Conservation (phyloP, 257 asterid genomes). For the Catharanthus roseus region DNA sequence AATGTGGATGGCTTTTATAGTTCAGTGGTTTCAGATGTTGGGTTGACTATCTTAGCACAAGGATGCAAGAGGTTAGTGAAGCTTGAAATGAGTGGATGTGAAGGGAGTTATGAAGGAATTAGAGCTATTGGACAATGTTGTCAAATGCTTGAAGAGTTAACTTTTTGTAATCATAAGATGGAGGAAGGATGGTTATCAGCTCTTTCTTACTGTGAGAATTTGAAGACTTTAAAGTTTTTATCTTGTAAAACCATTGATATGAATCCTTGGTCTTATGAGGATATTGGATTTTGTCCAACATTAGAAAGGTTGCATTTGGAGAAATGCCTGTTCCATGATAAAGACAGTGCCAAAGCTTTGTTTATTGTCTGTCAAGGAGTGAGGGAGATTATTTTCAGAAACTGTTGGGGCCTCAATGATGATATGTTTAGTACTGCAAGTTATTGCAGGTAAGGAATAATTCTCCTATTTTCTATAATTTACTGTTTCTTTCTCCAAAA, state of each 20-base stretch:
- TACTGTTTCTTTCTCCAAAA: no score
- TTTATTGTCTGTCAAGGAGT: slow-evolving; percentile 45
- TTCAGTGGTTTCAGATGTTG: slow-evolving; percentile 55
- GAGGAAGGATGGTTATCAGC: slow-evolving; percentile 73
- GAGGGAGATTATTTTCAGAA: slow-evolving; percentile 33
- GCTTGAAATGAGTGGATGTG: slow-evolving; percentile 66
- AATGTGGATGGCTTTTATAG: slow-evolving; percentile 41
- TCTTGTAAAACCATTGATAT: slow-evolving; percentile 57
- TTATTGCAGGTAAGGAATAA: slow-evolving; percentile 38
- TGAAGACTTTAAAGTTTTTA: slow-evolving; percentile 50
- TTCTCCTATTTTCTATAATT: background rate
- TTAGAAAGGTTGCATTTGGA: slow-evolving; percentile 56
- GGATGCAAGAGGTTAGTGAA: slow-evolving; percentile 66
- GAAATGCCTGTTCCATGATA: slow-evolving; percentile 59
- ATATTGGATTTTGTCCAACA: slow-evolving; percentile 40
- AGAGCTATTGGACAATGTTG: slow-evolving; percentile 68
- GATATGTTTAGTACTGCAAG: slow-evolving; percentile 44
- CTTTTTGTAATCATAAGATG: slow-evolving; percentile 50
- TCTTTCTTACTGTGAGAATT: slow-evolving; percentile 49
- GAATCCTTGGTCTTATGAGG: slow-evolving; percentile 31
- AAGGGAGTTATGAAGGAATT: slow-evolving; percentile 68
- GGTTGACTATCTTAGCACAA: slow-evolving; percentile 68
- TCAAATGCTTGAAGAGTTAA: slow-evolving; percentile 60
- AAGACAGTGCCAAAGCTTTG: slow-evolving; percentile 41
- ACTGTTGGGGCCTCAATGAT: slow-evolving; percentile 63